A percentile compares a stretch with the other conserved stretches of the same genome.
These are phyloP conservation scores for Buddleja alternifolia DNA, from an alignment of 257 asterid genomes.

Conservation along the genomic window DNA sequence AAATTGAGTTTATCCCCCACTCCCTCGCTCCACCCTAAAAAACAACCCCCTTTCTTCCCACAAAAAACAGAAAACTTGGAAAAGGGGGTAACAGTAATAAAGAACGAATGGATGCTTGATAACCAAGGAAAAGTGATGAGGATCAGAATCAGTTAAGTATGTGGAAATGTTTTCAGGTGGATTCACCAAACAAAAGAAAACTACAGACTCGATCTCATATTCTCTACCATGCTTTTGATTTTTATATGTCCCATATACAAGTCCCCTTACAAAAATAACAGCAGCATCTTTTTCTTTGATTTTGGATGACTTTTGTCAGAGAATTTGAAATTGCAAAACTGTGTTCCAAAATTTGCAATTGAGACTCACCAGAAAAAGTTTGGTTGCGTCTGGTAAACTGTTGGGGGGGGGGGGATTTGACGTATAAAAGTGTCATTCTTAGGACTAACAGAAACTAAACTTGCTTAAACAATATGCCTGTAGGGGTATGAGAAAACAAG, in stretches of 20 bases:
- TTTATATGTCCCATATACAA: background rate
- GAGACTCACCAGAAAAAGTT: background rate
- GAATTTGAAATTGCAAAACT: background rate
- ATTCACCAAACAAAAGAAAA: constrained; percentile 3
- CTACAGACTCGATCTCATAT: constrained; percentile 2
- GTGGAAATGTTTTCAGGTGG: constrained; percentile 17
- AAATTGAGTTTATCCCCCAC: background rate
- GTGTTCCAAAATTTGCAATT: background rate
- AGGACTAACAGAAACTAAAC: too few species aligned
- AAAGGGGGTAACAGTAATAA: background rate
- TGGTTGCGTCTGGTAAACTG: too few species aligned
- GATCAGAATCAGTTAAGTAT: background rate
- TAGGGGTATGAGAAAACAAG: too few species aligned
- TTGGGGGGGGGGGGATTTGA: too few species aligned
- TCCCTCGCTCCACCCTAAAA: background rate
- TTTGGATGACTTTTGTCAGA: background rate
- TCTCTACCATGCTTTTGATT: background rate
- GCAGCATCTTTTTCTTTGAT: background rate
- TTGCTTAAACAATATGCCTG: too few species aligned
- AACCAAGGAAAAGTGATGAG: background rate
- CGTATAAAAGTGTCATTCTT: too few species aligned
- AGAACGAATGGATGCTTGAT: background rate
- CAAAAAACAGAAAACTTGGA: background rate
- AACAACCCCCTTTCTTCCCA: background rate
- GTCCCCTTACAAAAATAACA: constrained; percentile 8